Base-by-base conservation (phyloP, 2,329 filamentous ascomycete genomes). In the Ophiocordyceps camponoti-leonardi region DNA sequence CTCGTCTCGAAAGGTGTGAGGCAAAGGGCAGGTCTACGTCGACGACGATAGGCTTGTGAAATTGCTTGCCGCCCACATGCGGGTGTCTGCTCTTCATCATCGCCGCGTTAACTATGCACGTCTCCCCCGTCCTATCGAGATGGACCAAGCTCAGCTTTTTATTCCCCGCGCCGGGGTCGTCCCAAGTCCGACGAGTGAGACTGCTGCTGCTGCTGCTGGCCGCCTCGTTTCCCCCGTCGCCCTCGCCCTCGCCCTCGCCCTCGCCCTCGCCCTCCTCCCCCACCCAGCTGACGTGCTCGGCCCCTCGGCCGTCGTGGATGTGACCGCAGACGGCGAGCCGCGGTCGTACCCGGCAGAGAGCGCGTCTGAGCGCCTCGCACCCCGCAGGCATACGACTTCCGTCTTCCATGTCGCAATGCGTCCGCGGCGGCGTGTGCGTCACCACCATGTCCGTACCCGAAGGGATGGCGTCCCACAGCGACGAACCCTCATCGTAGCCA, bases 31-130 rank as follows among this genome's bases (percentile, higher is more conserved):
- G 64, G 51, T 87, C 77, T 28, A 93, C 56, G 57, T 94, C 85
- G 13, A 94, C 78, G n/a, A 93, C 80, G 52, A 93, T 81, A 19
- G 86, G 81, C 57, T 87, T 84, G 61, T 88, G 79, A 61, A 83
- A 78, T 49, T 62, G 69, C 58, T 79, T 83, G 16, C 76, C 76
- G 2, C 67, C 71, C 1, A 53, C 54, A 50, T 82, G 77, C 44
- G 80, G 80, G 62, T 76, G 80, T 49, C 73, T 79, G 20, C 70
- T 78, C 41, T 77, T 77, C 69, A 83, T 73, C 49, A 88, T 79
- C 19, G 85, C 79, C 26, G 83, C 83, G 62, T 94, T 93, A 52
- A 92, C 73, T 45, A 93, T 66, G 56, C 79, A 88, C 1, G 84
- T 92, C 64, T 90, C 82, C 42, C 67, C 65, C 51, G 63, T 57